Evolutionary conservation across 306 rosid species (phyloP), one percentile per base, ranked within the genome.

Genomic region (Trifolium repens): DNA sequence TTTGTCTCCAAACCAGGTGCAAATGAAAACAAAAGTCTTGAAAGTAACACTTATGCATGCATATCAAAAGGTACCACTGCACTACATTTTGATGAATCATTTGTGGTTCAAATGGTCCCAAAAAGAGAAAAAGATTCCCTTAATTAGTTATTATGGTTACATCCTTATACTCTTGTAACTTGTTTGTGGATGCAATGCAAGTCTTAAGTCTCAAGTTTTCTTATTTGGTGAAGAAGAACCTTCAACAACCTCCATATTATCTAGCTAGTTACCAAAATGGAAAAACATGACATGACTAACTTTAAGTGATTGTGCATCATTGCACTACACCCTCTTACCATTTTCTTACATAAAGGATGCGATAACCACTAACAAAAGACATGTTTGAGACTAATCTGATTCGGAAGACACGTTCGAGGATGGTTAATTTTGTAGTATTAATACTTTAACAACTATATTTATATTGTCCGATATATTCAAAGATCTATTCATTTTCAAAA

Each of bases 21-120:
- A 54, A 14, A 26, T 69, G 42, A 75, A 67, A 69, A 59, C 76
- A 66, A 50, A 58, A 53, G 59, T 50, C 50, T 68, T 43, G 65
- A 69, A 78, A 78, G 80, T 46, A 53, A 73, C 59, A 78, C 54
- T 73, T 64, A 74, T 69, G 69, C 62, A 60, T 52, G 72, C 73
- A 67, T 82, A 52, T 40, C 77, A 60, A 61, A 82, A 59, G 58
- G 67, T 43, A 82, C 72, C 68, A 27, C 30, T 1, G 30, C 30
- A 27, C 30, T 2, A 60, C 58, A 47, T 70, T 30, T 42, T 59
- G 79, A 60, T 78, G 40, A 59, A 59, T 73, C 71, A 39, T 52
- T 59, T 73, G 79, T 58, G 68, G 77, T 67, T 53, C 43, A 14
- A 15, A 7, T 52, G 82, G 80, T 73, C 85, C 82, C 80, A 19